Evolutionary conservation across 75 land plant species (phyloP).

Genomic region (Chamaecyparis obtusa): DNA sequence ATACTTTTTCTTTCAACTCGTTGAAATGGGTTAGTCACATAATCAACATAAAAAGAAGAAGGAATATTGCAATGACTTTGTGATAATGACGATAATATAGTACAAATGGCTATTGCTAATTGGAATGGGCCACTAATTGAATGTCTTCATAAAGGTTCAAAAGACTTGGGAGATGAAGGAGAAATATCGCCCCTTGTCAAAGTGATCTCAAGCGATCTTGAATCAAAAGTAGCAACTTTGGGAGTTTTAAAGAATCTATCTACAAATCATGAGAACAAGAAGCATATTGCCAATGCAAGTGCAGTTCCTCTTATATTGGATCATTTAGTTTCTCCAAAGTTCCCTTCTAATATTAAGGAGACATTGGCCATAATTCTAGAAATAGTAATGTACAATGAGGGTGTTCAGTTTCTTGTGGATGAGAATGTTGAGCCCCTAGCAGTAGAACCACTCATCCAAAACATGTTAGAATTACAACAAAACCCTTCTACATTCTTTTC

Average conservation of each 20-base stretch:
- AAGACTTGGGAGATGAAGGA: slow-evolving; percentile 53
- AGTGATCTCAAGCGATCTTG: slow-evolving; percentile 38
- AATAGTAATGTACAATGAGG: slow-evolving; percentile 31
- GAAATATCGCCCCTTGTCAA: slow-evolving; percentile 38
- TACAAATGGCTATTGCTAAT: slow-evolving; percentile 37
- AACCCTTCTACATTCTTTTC: slow-evolving; percentile 10
- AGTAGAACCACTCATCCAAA: slow-evolving; percentile 20
- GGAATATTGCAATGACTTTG: slow-evolving; percentile 29
- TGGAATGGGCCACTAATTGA: slow-evolving; percentile 51
- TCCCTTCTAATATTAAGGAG: slow-evolving; percentile 24
- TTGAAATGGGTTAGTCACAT: slow-evolving; percentile 23
- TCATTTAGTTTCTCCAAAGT: slow-evolving; percentile 29
- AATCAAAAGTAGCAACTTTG: slow-evolving; percentile 38
- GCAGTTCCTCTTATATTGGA: slow-evolving; percentile 45
- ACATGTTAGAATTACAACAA: slow-evolving; percentile 28
- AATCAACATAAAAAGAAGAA: slow-evolving; percentile 42
- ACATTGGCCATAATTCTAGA: slow-evolving; percentile 37
- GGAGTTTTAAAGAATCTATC: slow-evolving; percentile 42
- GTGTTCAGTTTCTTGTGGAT: slow-evolving; percentile 40
- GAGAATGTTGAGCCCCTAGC: slow-evolving; percentile 24
- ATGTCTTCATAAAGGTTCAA: slow-evolving; percentile 43
- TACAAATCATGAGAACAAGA: slow-evolving; percentile 25
- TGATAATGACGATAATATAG: slow-evolving; percentile 45
- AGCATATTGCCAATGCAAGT: slow-evolving; percentile 30
- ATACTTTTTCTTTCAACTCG: slow-evolving; percentile 42